These are phyloP conservation scores for Pleurotus tuoliensis DNA, from an alignment of 768 basidiomycete species.

Conservation along the genomic window DNA sequence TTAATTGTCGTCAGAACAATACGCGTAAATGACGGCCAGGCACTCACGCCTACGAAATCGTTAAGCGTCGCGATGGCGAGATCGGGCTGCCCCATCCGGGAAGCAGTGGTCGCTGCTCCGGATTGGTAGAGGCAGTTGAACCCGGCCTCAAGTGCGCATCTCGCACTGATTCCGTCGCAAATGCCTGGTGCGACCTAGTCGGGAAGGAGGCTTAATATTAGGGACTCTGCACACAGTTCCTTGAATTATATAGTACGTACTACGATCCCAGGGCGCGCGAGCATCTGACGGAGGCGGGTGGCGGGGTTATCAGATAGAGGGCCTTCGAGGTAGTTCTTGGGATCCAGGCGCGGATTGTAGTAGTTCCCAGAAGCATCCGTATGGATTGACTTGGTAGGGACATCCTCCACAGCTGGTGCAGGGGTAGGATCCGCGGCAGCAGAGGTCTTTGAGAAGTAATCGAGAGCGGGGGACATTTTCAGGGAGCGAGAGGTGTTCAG, in stretches of 20 bases:
- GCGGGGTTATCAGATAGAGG: constrained; percentile 66
- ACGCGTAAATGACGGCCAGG: background rate
- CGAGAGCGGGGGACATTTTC: background rate
- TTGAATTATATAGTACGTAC: constrained; percentile 33
- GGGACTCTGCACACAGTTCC: background rate
- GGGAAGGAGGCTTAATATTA: background rate
- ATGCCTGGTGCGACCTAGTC: constrained; percentile 68
- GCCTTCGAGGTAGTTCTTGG: constrained; percentile 64
- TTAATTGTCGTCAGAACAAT: background rate
- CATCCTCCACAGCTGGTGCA: background rate
- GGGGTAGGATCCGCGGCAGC: background rate
- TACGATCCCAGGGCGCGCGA: constrained; percentile 70
- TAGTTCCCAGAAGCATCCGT: constrained; percentile 28
- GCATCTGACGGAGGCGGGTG: constrained; percentile 68
- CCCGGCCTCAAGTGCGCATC: constrained; percentile 76
- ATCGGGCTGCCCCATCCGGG: constrained; percentile 71
- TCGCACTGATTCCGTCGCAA: constrained; percentile 76
- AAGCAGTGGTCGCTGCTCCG: constrained; percentile 78
- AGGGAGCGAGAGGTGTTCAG: too few relatives aligned
- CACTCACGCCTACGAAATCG: constrained; percentile 59
- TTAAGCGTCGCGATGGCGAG: constrained; percentile 75
- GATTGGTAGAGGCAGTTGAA: constrained; percentile 79
- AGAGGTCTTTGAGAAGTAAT: constrained; percentile 5
- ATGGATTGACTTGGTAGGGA: constrained; percentile 2
- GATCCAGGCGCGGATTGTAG: constrained; percentile 66